Conservation (phyloP, 1,139 yeast genomes). For the Lodderomyces pseudojiufengensis region DNA sequence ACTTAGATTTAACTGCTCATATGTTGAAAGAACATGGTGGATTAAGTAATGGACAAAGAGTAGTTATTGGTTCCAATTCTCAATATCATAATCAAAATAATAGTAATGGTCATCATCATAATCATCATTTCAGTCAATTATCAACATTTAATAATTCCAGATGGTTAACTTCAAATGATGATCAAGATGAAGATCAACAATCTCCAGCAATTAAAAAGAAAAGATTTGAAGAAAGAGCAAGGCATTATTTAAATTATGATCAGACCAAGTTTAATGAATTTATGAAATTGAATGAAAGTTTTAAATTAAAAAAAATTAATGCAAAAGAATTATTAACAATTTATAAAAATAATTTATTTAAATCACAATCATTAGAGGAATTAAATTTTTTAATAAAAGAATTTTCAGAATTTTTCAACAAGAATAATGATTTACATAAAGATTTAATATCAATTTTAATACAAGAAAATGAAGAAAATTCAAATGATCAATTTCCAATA, state of each 20-base stretch:
- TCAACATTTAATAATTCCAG: constrained; percentile 46
- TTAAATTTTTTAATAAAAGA: constrained; percentile 53
- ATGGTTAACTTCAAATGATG: constrained; percentile 9
- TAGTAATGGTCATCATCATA: not conserved
- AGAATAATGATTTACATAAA: constrained; percentile 24
- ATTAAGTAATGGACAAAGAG: constrained; percentile 41
- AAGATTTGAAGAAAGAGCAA: constrained; percentile 82
- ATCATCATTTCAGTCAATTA: constrained; percentile 51
- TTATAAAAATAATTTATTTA: constrained; percentile 52
- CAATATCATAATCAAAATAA: constrained; percentile 28
- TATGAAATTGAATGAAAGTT: constrained; percentile 45
- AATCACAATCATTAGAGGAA: constrained; percentile 39
- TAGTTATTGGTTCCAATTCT: constrained; percentile 41
- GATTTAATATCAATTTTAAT: constrained; percentile 24
- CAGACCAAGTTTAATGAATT: constrained; percentile 47
- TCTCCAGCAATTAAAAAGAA: constrained; percentile 51
- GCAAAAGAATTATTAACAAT: constrained; percentile 47
- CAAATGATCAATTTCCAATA: constrained; percentile 28
- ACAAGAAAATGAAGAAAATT: constrained; percentile 19
- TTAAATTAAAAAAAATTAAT: constrained; percentile 41
- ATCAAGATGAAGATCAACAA: constrained; percentile 24
- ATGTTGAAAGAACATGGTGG: constrained; percentile 81
- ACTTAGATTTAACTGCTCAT: constrained; percentile 83
- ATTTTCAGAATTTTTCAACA: constrained; percentile 47
- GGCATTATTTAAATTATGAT: constrained; percentile 64